Conservation (phyloP, 441 rosid genomes). For the Theobroma grandiflorum region DNA sequence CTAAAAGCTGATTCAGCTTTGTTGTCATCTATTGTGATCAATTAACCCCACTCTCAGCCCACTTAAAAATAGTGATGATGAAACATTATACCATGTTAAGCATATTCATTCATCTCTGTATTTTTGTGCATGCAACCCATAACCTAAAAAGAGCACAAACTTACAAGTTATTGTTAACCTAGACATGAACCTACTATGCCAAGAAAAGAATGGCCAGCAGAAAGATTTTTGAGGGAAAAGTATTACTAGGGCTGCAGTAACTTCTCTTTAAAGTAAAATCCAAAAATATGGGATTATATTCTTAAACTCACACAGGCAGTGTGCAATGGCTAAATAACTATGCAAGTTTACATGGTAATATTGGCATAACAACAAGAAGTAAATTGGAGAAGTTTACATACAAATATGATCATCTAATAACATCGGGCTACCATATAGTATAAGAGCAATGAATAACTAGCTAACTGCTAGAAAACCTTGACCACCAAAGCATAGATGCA, state of each 20-base stretch:
- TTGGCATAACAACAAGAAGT: background rate
- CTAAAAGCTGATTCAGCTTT: no score
- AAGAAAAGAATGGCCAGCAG: background rate
- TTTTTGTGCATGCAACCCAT: background rate
- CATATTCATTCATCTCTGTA: background rate
- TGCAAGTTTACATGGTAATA: background rate
- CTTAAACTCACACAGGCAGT: background rate
- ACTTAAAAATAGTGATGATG: background rate
- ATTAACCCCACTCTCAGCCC: background rate
- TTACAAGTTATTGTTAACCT: background rate
- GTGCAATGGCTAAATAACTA: background rate
- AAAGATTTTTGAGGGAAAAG: background rate
- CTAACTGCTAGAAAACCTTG: background rate
- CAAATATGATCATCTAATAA: no score
- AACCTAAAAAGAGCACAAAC: background rate
- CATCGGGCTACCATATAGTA: background rate
- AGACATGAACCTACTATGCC: background rate
- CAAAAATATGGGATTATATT: no score
- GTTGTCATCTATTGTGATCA: no score
- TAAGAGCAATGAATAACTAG: background rate
- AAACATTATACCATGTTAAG: background rate
- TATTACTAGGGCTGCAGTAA: background rate
- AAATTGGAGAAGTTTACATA: no score
- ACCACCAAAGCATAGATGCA: no score
- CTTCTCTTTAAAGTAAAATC: background rate